Percentiles rank a stretch among this genome's conserved stretches.
These are phyloP conservation scores for Leccinum imitatum DNA, from an alignment of 768 basidiomycete species.

Conservation along the genomic window DNA sequence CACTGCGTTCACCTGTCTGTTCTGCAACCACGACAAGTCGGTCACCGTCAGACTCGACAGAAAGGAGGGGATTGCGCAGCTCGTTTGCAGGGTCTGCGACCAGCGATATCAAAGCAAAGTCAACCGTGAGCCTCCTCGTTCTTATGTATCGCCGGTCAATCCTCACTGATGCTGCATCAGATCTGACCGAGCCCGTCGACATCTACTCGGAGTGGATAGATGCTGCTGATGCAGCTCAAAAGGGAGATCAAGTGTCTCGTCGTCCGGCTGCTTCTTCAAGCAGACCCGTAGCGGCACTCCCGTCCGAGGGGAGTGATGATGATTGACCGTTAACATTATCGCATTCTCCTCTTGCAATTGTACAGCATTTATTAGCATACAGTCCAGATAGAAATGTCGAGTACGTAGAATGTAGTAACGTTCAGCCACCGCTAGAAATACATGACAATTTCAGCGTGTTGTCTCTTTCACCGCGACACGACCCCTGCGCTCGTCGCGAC, in stretches of 20 bases:
- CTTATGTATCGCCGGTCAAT: neutral
- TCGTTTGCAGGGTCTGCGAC: slow-evolving; percentile 83
- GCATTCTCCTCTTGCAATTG: slow-evolving; percentile 15
- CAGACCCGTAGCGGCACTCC: slow-evolving; percentile 34
- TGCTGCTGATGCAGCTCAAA: slow-evolving; percentile 80
- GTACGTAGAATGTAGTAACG: neutral
- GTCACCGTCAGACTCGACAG: slow-evolving; percentile 83
- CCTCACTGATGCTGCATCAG: slow-evolving; percentile 40
- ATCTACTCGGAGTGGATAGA: slow-evolving; percentile 93
- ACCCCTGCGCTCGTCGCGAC: slow-evolving; percentile 16
- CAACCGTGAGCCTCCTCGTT: slow-evolving; percentile 57
- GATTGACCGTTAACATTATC: slow-evolving; percentile 26
- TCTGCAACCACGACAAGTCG: slow-evolving; percentile 89
- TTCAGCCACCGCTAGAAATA: slow-evolving; percentile 34
- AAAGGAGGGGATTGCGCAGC: slow-evolving; percentile 79
- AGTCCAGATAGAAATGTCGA: slow-evolving; percentile 8
- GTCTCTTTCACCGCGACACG: slow-evolving; percentile 23
- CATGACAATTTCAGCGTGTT: slow-evolving; percentile 7
- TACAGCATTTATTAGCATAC: slow-evolving; percentile 16
- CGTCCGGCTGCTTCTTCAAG: slow-evolving; percentile 56
- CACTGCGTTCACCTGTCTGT: slow-evolving; percentile 81
- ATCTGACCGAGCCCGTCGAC: slow-evolving; percentile 84
- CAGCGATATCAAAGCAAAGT: slow-evolving; percentile 87
- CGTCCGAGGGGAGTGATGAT: slow-evolving; percentile 48
- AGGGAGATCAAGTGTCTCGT: slow-evolving; percentile 51